Evolutionary conservation across 116 monocot genomes (phyloP).

Genomic region (Cymodocea nodosa): DNA sequence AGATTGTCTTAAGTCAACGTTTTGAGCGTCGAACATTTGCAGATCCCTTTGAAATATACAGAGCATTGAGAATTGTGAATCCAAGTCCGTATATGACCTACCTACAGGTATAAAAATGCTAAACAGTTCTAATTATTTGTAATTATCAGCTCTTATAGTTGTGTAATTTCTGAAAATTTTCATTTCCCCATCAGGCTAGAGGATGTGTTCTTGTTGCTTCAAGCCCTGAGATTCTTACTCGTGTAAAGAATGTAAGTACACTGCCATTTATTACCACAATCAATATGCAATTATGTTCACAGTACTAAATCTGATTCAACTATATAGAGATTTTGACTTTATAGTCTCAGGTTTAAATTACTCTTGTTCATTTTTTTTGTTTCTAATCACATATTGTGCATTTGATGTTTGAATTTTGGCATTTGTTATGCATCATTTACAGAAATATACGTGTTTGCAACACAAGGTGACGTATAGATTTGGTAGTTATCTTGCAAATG

Average conservation of each 20-base stretch:
- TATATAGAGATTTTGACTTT: too few relatives aligned
- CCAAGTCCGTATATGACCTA: constrained; percentile 98
- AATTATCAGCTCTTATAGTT: neutral
- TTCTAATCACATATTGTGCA: too few relatives aligned
- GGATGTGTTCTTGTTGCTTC: constrained; percentile 73
- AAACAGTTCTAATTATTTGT: neutral
- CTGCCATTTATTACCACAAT: neutral
- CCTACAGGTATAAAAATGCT: constrained; percentile 38
- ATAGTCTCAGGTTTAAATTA: too few relatives aligned
- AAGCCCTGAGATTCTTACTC: constrained; percentile 77
- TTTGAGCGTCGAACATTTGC: constrained; percentile 89
- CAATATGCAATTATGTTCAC: neutral
- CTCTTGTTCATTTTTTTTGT: too few relatives aligned
- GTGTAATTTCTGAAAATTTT: constrained; percentile 1
- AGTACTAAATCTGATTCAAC: too few relatives aligned
- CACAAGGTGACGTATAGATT: too few relatives aligned
- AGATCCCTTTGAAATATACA: constrained; percentile 93
- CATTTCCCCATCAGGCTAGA: constrained; percentile 39
- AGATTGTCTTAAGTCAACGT: constrained; percentile 92
- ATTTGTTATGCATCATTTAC: too few relatives aligned
- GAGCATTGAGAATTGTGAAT: constrained; percentile 86
- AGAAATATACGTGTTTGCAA: too few relatives aligned
- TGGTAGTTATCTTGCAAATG: too few relatives aligned
- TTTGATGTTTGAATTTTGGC: too few relatives aligned
- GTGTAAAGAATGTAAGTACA: constrained; percentile 35